phyloP scores from a whole-genome alignment of 805 yeast genomes.

The Starmera dryadoides region DNA sequence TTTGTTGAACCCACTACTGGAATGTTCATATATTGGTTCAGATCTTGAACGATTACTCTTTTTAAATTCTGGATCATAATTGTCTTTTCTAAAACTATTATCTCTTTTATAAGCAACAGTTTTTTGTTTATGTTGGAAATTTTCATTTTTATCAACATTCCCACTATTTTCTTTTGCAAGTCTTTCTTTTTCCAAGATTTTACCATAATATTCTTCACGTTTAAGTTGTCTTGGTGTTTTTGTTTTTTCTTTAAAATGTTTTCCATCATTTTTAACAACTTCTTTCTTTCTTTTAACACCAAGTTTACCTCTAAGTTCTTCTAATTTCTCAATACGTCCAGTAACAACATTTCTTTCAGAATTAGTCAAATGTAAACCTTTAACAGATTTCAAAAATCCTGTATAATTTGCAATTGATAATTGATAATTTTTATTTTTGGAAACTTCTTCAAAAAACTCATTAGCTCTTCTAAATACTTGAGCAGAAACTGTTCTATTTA shows the following conservation, averaged over 20 bases:
- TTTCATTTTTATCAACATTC: neutral
- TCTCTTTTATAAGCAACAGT: neutral
- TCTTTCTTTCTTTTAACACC: neutral
- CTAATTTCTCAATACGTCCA: neutral
- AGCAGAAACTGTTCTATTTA: neutral
- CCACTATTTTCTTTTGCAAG: neutral
- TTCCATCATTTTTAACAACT: no score
- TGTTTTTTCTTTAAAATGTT: no score
- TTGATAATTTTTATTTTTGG: neutral
- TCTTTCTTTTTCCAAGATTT: neutral
- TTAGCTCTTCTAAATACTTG: neutral
- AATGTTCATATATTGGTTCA: no score
- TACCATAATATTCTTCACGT: neutral
- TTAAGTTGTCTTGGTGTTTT: neutral
- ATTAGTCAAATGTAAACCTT: neutral
- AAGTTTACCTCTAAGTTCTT: neutral
- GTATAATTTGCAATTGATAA: neutral
- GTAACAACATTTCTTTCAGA: neutral
- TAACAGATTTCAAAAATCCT: neutral
- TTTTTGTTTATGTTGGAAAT: no score
- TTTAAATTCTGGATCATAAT: neutral
- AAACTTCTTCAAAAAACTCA: neutral
- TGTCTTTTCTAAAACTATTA: neutral
- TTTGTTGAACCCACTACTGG: no score
- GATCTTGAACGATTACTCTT: neutral